Evolutionary conservation across 2,329 filamentous ascomycete species (phyloP), one percentile per base, ranked within the genome.

Genomic region (Dissoconium aciculare): DNA sequence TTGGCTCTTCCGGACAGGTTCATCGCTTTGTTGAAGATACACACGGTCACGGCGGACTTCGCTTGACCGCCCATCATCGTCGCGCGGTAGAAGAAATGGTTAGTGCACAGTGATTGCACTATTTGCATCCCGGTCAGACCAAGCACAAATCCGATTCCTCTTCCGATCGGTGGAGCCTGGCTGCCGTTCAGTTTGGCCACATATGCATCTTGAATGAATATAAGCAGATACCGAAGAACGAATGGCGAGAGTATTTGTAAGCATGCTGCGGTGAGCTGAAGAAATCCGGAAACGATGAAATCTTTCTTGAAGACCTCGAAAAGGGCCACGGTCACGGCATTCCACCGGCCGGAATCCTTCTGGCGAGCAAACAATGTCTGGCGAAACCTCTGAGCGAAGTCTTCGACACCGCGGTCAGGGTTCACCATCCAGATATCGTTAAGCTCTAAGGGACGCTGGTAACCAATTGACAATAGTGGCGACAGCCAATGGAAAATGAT

Each of bases 351-450:
- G 12, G 10, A 14, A 9, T 11, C 26, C 3, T 10, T 13, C 10
- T 27, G 12, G 12, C 26, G 26, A 9, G 10, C 13, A n/a, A n/a
- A n/a, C 26, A 11, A 9, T 17, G 17, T 15, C 51, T 43, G 4
- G 49, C 60, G 11, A 67, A 91, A 59, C 40, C 65, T 76, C 6
- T 57, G 54, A 4, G 78, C 72, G 52, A 92, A 60, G 6, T 71
- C 60, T 37, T 78, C 71, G 27, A 79, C 72, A 9, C 71, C 67
- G 37, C 85, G 68, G 37, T 78, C 59, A 1, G 83, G 84, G 40
- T 92, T 92, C 42, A 93, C 78, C 1, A 65, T 60, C 76, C 82
- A 93, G 32, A 94, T 73, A 52, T 94, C 85, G 41, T 78, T 78
- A 32, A 74, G 61, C 47, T 92, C 76, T 2, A 94, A 65, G 2